Evolutionary conservation across 139 green algal genomes (phyloP).

Genomic region (Mesostigma viride): DNA sequence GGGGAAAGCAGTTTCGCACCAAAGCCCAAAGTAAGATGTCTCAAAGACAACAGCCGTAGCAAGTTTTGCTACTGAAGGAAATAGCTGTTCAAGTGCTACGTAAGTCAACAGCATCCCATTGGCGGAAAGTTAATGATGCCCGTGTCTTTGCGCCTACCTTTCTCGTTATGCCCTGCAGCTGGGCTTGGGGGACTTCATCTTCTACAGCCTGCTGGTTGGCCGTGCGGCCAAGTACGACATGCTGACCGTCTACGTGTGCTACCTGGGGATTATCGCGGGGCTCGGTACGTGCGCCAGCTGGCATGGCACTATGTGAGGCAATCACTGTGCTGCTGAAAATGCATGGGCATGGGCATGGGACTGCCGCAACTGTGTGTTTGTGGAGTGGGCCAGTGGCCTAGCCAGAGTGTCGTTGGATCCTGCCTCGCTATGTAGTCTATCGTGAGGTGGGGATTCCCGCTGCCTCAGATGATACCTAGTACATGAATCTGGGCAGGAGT

Average conservation of each 20-base stretch:
- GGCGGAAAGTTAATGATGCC: no score
- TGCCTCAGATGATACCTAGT: background rate
- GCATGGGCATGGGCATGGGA: background rate
- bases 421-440: background rate
- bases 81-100: no score
- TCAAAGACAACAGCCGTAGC: no score
- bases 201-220: conserved; percentile 78
- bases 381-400: background rate
- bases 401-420: background rate
- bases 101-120: no score
- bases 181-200: conserved; percentile 96
- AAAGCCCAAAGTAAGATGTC: no score
- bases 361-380: background rate
- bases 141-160: no score
- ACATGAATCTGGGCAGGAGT: no score
- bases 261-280: conserved; percentile 61
- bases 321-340: background rate
- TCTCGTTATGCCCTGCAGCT: no score
- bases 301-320: background rate
- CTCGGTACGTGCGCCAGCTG: conserved; percentile 34
- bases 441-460: background rate
- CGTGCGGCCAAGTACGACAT: conserved; percentile 89
- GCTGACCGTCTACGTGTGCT: conserved; percentile 68
- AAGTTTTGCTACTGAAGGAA: no score
- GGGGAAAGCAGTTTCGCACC: no score